A percentile compares a stretch with the other conserved stretches of the same genome.
phyloP scores from a whole-genome alignment of 768 basidiomycete genomes.

The Chalciporus sphaerocephalus region DNA sequence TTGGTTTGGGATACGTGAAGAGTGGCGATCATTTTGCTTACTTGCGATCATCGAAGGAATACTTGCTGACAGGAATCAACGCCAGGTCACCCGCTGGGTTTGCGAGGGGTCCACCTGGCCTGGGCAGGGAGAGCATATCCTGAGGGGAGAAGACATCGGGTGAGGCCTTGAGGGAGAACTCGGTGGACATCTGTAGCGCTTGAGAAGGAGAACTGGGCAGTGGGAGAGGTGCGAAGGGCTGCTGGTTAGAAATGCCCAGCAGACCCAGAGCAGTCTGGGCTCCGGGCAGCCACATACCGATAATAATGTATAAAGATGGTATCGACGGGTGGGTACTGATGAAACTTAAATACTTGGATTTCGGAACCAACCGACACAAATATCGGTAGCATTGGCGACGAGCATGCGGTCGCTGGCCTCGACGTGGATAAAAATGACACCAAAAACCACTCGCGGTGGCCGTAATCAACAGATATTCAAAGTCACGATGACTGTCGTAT shows the following conservation, averaged over 20 bases:
- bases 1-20: not conserved
- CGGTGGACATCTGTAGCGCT: slow-evolving; percentile 23
- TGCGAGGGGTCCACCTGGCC: slow-evolving; percentile 63
- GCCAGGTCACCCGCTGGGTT: slow-evolving; percentile 68
- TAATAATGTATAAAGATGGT: slow-evolving; percentile 7
- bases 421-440: no score
- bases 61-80: slow-evolving; percentile 61
- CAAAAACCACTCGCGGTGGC: no score
- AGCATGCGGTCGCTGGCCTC: no score
- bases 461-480: no score
- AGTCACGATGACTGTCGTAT: no score
- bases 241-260: slow-evolving; percentile 53
- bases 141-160: slow-evolving; percentile 63
- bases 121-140: slow-evolving; percentile 63
- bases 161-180: slow-evolving; percentile 58
- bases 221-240: slow-evolving; percentile 34
- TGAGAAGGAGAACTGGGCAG: not conserved
- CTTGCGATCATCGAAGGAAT: slow-evolving; percentile 71
- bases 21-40: slow-evolving; percentile 33
- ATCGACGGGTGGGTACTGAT: slow-evolving; percentile 9
- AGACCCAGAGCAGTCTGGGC: slow-evolving; percentile 37
- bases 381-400: no score
- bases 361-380: not conserved
- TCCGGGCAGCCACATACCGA: slow-evolving; percentile 42
- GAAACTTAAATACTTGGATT: not conserved